Base-by-base conservation (phyloP, 139 green algal species). In the Chloropicon primus region DNA sequence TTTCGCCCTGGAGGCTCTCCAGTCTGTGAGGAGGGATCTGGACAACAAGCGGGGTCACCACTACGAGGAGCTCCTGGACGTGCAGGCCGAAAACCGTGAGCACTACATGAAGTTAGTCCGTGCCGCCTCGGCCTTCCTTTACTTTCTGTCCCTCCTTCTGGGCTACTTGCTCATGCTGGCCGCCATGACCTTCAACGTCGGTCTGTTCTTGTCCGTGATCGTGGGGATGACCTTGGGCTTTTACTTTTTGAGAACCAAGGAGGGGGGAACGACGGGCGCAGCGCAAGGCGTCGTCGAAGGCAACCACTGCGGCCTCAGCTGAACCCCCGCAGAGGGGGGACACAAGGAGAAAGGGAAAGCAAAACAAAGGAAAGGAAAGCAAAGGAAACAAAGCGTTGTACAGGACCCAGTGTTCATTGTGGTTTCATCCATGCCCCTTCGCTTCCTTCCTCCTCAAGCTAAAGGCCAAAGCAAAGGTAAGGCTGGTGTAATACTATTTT, bases 101-200 rank as follows among this genome's bases (percentile, higher is more conserved):
- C 41, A 17, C 41, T 5, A n/a, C 17, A 17, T 5, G 41, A n/a
- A 5, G 10, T 17, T 62, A n/a, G 10, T 62, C 10, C 5, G 17
- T 5, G 17, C 17, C 41, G 17, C 10, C 41, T 62, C 41, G 10
- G 41, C 41, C 41, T 62, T 62, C 41, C 41, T 62, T 17, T 62
- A 62, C 41, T 62, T 62, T 62, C 10, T 62, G 5, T 62, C 41
- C 17, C 41, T 62, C 41, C 10, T 62, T 17, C 72, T 88, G 10
- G 85, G 87, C 79, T 88, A 86, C 77, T 83, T 77, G 71, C 81
- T 85, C 41, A 89, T 89, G 85, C 75, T 89, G 74, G 77, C 85
- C 23, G 85, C 81, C 23, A 89, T 89, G 85, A 89, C 85, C 5
- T 89, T 87, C 81, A 89, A 89, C 76, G 73, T 85, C 26, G 85